Conservation (phyloP, 495 filamentous ascomycete species). For the Parachaetomium inaequale region DNA sequence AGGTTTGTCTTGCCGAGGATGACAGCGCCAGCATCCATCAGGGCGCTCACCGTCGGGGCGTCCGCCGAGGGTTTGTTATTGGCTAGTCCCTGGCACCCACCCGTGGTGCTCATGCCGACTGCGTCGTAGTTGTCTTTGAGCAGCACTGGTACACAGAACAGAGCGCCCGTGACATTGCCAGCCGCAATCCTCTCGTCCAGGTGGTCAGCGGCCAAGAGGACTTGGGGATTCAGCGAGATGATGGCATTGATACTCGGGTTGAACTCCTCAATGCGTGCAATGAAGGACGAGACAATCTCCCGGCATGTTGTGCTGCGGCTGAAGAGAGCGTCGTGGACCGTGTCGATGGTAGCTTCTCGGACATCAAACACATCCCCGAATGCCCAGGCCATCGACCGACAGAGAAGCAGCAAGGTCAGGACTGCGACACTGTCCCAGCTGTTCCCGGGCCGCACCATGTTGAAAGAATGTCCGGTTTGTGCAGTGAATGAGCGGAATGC, state of each 20-base stretch:
- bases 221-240: slow-evolving; percentile 50
- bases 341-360: slow-evolving; percentile 53
- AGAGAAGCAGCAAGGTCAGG: not conserved
- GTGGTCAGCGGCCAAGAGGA: slow-evolving; percentile 45
- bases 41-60: slow-evolving; percentile 47
- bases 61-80: slow-evolving; percentile 44
- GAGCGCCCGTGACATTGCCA: slow-evolving; percentile 43
- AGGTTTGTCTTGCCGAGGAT: slow-evolving; percentile 64
- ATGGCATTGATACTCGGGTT: slow-evolving; percentile 58
- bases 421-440: not conserved
- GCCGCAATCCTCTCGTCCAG: slow-evolving; percentile 43
- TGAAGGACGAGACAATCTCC: slow-evolving; percentile 50
- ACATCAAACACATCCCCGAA: slow-evolving; percentile 41
- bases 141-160: slow-evolving; percentile 58
- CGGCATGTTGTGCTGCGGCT: slow-evolving; percentile 49
- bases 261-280: slow-evolving; percentile 52
- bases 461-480: not conserved
- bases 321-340: slow-evolving; percentile 51
- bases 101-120: slow-evolving; percentile 52
- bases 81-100: slow-evolving; percentile 47
- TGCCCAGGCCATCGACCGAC: not conserved
- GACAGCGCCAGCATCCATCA: slow-evolving; percentile 57
- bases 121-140: slow-evolving; percentile 65
- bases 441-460: not conserved
- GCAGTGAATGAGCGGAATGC: not conserved